Evolutionary conservation across 2,329 filamentous ascomycete species (phyloP), one percentile per base, ranked within the genome.

Genomic region (Colletotrichum incanum): DNA sequence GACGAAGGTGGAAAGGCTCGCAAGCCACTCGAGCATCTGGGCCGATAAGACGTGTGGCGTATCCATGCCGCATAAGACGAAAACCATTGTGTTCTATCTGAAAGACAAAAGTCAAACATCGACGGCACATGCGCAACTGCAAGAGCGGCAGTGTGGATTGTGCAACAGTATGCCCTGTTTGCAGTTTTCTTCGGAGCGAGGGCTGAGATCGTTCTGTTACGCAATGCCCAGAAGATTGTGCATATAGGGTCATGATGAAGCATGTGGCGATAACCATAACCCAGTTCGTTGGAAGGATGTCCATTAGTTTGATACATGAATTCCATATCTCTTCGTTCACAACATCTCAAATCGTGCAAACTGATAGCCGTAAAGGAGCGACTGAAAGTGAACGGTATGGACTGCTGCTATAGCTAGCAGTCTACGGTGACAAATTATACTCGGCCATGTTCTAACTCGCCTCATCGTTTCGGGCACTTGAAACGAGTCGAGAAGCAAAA

Each of bases 1-100:
- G 47, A 43, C 61, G 61, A 9, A 54, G 37, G 11, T 28, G 47
- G 61, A 20, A 64, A 64, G 37, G 47, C 26, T 54, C 26, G 18
- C 37, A 23, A 54, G 49, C 49, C 61, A 64, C 23, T 9, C 9
- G 5, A 5, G 5, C 20, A 14, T 50, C 47, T 54, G n/a, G 47
- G 23, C 23, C 23, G 47, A 23, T 50, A 18, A 52, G 47, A 16
- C 20, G 23, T 6, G n/a, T 4, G n/a, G 47, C 37, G 9, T 14
- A 54, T 28, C 34, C 61, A 28, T 26, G 26, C 26, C 12, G 23
- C 26, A 43, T 31, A 18, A 1, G 39, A n/a, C 23, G 1, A 31
- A 2, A 5, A 6, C n/a, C 1, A 60, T 31, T 28, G 41, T 18
- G 18, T 8, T 23, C 26, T 2, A 28, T 11, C 47, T 12, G 5